These are phyloP conservation scores for Elaeagnus macrophylla DNA, from an alignment of 306 rosid species.

Conservation along the genomic window DNA sequence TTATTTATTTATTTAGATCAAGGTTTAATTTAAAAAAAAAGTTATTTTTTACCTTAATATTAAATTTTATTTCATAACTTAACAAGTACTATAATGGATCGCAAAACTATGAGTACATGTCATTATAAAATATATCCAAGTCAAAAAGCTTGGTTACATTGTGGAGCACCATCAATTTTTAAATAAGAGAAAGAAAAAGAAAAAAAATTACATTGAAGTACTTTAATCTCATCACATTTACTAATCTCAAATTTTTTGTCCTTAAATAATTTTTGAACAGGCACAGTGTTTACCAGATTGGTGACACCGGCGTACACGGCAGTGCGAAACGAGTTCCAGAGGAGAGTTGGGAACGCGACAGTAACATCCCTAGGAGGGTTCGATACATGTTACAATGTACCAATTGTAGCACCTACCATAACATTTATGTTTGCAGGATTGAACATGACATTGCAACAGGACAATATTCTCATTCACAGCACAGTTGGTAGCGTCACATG, in stretches of 20 bases:
- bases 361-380: conserved; percentile 74
- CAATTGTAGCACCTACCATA: conserved; percentile 60
- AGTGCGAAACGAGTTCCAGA: conserved; percentile 58
- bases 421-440: conserved; percentile 77
- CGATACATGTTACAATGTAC: conserved; percentile 71
- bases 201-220: no score
- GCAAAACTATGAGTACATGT: no score
- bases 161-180: no score
- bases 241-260: background rate
- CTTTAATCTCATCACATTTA: no score
- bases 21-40: no score
- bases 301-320: conserved; percentile 64
- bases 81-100: no score
- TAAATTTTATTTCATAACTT: no score
- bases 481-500: conserved; percentile 55
- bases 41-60: no score
- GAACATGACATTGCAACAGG: conserved; percentile 76
- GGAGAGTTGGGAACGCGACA: conserved; percentile 36
- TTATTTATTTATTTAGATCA: no score
- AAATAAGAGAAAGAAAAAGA: no score
- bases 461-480: conserved; percentile 73
- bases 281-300: conserved; percentile 80
- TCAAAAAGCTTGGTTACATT: no score
- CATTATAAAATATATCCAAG: no score
- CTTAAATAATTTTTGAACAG: conserved; percentile 15